Percentiles rank a stretch among this genome's conserved stretches.
These are phyloP conservation scores for Ceratocystis cacaofunesta DNA, from an alignment of 2,329 filamentous ascomycete genomes.

Conservation along the genomic window DNA sequence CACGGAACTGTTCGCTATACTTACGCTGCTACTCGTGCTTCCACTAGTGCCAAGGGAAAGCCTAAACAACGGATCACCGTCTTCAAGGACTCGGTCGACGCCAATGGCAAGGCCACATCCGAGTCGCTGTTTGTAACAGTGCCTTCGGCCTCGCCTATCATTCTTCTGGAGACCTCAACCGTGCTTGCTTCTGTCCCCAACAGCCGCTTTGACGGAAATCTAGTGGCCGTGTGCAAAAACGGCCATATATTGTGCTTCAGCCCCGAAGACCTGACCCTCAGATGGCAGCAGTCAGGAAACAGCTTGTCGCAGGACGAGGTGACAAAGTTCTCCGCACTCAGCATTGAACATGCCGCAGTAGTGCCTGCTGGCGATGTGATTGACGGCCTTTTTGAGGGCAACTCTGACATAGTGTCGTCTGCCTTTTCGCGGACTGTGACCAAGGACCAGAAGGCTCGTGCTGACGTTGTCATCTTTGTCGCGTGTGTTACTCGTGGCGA, in stretches of 20 bases:
- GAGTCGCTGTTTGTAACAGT: conserved; percentile 33
- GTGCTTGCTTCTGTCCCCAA: conserved; percentile 6
- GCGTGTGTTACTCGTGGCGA: conserved; percentile 18
- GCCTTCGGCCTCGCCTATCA: conserved; percentile 25
- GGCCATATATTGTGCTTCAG: conserved; percentile 48
- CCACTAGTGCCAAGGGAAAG: conserved; percentile 20
- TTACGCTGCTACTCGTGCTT: conserved; percentile 41
- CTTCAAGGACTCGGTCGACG: conserved; percentile 42
- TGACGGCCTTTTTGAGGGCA: conserved; percentile 41
- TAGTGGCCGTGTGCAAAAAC: conserved; percentile 44
- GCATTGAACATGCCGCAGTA: conserved; percentile 36
- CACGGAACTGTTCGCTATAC: conserved; percentile 42
- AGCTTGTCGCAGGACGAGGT: conserved; percentile 30
- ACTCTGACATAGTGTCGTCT: conserved; percentile 27
- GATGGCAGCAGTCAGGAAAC: conserved; percentile 33
- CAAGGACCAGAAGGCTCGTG: conserved; percentile 22
- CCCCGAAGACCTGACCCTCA: conserved; percentile 36
- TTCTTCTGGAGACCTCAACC: conserved; percentile 18
- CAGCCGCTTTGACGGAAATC: conserved; percentile 14
- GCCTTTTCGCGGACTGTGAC: conserved; percentile 14
- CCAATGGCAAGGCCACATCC: conserved; percentile 37
- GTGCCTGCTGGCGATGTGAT: conserved; percentile 34
- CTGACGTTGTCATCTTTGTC: conserved; percentile 38
- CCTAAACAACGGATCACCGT: conserved; percentile 37
- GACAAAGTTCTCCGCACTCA: conserved; percentile 24